Conservation (phyloP, 805 yeast genomes). For the Priceomyces medius region DNA sequence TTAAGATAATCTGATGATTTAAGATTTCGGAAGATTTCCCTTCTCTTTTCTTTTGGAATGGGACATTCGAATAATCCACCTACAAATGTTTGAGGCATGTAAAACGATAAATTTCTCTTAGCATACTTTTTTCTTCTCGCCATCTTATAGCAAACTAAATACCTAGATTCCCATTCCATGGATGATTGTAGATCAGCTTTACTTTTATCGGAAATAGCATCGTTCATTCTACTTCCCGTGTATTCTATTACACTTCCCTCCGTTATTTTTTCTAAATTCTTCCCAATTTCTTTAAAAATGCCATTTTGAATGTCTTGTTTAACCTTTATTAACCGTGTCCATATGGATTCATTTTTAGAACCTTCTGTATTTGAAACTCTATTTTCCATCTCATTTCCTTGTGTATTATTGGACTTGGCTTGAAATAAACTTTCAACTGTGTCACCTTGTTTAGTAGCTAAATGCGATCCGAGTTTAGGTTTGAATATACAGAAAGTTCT, state of each 20-base stretch:
- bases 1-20: constrained; percentile 13
- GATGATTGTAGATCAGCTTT: constrained; percentile 18
- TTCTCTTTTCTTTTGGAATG: constrained; percentile 26
- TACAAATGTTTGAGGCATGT: constrained; percentile 56
- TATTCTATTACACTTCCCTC: constrained; percentile 19
- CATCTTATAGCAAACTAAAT: constrained; percentile 51
- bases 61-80: constrained; percentile 64
- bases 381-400: neutral
- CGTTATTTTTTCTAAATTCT: constrained; percentile 16
- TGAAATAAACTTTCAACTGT: constrained; percentile 8
- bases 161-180: constrained; percentile 23
- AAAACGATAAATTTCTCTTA: constrained; percentile 42
- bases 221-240: constrained; percentile 17
- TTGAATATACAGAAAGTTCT: constrained; percentile 45
- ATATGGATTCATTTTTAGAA: neutral
- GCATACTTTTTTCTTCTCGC: constrained; percentile 57
- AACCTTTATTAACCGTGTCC: neutral
- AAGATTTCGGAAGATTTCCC: constrained; percentile 16
- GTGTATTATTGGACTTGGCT: neutral
- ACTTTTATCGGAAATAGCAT: constrained; percentile 17
- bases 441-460: constrained; percentile 10
- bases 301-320: neutral
- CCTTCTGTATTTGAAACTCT: neutral
- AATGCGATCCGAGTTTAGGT: constrained; percentile 20
- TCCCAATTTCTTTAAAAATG: constrained; percentile 14